Conservation (phyloP, 2,329 filamentous ascomycete species). For the Pseudopyricularia javanii region DNA sequence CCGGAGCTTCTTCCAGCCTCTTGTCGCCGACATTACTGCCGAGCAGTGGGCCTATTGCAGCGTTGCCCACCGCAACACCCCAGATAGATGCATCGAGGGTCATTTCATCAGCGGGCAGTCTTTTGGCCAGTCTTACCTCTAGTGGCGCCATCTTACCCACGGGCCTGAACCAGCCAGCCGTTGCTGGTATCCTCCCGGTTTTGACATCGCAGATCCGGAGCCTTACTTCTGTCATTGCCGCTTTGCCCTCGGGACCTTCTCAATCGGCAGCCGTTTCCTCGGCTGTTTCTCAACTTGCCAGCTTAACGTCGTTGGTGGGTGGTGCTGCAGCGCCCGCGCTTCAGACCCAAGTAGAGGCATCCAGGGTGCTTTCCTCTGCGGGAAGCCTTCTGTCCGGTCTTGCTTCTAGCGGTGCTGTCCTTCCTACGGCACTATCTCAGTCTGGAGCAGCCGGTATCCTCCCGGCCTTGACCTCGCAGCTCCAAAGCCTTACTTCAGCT, state of each 20-base stretch:
- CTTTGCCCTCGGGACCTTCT: not conserved
- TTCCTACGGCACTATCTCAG: not conserved
- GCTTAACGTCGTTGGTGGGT: slow-evolving; percentile 7
- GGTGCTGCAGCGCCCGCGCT: too few relatives aligned
- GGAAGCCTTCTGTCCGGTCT: not conserved
- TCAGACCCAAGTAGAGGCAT: not conserved
- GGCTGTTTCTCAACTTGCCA: not conserved
- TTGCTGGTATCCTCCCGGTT: not conserved
- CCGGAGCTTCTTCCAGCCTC: too few relatives aligned
- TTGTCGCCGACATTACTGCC: too few relatives aligned
- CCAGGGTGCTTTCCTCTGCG: not conserved
- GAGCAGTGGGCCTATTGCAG: too few relatives aligned
- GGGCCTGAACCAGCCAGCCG: not conserved
- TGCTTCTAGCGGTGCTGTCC: not conserved
- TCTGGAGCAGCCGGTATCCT: not conserved
- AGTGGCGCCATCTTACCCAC: not conserved
- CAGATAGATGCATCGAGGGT: not conserved
- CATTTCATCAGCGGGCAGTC: not conserved
- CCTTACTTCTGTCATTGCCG: not conserved
- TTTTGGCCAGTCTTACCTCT: not conserved
- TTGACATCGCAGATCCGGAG: not conserved
- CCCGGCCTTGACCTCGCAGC: not conserved
- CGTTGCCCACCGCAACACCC: too few relatives aligned
- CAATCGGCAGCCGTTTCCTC: not conserved
- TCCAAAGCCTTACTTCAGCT: not conserved